Percentiles rank a stretch among this genome's conserved stretches.
Conservation (phyloP, 2,329 filamentous ascomycete species). For the Hymenotorrendiella dingleyae region DNA sequence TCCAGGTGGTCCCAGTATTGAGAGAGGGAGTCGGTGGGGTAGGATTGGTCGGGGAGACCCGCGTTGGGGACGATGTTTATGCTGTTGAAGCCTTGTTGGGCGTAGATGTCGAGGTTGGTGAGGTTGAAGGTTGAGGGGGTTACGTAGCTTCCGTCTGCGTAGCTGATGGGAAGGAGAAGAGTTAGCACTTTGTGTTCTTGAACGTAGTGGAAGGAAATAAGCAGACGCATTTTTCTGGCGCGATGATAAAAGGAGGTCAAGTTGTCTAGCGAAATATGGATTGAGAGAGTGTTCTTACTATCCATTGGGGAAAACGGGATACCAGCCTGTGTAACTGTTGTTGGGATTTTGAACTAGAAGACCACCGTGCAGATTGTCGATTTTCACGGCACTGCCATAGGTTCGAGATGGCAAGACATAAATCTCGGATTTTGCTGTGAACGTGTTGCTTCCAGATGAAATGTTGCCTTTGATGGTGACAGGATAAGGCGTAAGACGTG, state of each 20-base stretch:
- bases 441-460: slow-evolving; percentile 30
- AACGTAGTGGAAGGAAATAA: no score
- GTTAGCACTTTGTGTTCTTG: no score
- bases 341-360: slow-evolving; percentile 35
- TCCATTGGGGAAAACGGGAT: slow-evolving; percentile 39
- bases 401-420: slow-evolving; percentile 38
- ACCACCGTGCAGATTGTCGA: slow-evolving; percentile 42
- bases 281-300: no score
- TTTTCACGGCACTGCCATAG: slow-evolving; percentile 39
- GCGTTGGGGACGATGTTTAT: slow-evolving; percentile 36
- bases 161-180: no score
- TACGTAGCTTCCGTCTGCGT: slow-evolving; percentile 29
- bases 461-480: slow-evolving; percentile 32
- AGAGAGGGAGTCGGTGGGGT: slow-evolving; percentile 31
- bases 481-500: slow-evolving; percentile 32
- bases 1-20: slow-evolving; percentile 39
- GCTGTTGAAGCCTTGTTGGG: slow-evolving; percentile 40
- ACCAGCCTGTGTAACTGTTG: slow-evolving; percentile 28
- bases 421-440: slow-evolving; percentile 33
- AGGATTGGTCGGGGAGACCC: slow-evolving; percentile 33
- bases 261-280: no score
- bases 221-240: no score
- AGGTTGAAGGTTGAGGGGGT: slow-evolving; percentile 27
- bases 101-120: slow-evolving; percentile 34
- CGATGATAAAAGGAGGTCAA: no score